phyloP scores from a whole-genome alignment of 495 filamentous ascomycete genomes.

The Clohesyomyces aquaticus region DNA sequence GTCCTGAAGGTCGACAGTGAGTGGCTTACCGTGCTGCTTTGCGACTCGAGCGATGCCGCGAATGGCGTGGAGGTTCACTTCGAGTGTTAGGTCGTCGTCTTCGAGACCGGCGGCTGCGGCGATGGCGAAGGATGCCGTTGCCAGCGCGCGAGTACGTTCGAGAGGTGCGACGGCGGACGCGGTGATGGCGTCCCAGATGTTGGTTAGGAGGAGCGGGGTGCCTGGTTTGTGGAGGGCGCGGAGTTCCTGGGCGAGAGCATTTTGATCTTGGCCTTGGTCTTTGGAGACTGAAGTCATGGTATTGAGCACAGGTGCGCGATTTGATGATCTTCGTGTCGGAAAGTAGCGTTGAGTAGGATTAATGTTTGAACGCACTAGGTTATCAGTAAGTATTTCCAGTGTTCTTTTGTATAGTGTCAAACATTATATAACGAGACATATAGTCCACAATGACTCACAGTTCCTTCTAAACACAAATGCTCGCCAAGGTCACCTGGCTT shows the following conservation, averaged over 20 bases:
- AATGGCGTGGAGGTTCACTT: slow-evolving; percentile 45
- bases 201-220: slow-evolving; percentile 56
- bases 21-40: slow-evolving; percentile 17
- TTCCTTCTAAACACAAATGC: not conserved
- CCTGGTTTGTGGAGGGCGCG: slow-evolving; percentile 54
- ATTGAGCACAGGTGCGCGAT: not conserved
- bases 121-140: slow-evolving; percentile 58
- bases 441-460: not conserved
- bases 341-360: too few species aligned
- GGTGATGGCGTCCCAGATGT: slow-evolving; percentile 56
- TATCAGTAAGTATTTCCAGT: too few species aligned
- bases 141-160: slow-evolving; percentile 53
- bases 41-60: slow-evolving; percentile 19
- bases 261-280: slow-evolving; percentile 1
- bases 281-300: not conserved
- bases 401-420: too few species aligned
- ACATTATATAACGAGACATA: not conserved
- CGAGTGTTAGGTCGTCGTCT: slow-evolving; percentile 52
- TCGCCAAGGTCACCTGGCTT: too few species aligned
- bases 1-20: slow-evolving; percentile 37
- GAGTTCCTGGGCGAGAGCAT: slow-evolving; percentile 47
- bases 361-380: too few species aligned
- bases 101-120: slow-evolving; percentile 50
- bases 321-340: too few species aligned
- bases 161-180: slow-evolving; percentile 51